Evolutionary conservation across 768 basidiomycete genomes (phyloP), one percentile per base, ranked within the genome.

Genomic region (Macrolepiota dolichaula): DNA sequence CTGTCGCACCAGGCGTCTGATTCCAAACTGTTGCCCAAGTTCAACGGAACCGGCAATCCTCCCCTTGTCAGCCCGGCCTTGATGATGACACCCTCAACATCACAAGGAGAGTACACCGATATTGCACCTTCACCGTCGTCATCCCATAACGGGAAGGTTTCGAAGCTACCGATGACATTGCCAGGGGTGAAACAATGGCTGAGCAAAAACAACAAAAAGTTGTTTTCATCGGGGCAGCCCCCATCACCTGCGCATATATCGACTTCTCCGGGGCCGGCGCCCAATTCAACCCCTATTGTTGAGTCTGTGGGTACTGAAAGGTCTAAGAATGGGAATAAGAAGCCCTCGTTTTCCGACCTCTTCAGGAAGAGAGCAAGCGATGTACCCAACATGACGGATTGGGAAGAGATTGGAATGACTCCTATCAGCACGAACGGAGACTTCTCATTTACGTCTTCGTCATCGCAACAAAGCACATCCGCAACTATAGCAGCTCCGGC

Each of bases 161-260:
- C 74, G 44, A 72, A 86, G 67, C 76, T 93, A 51, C 91, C 91
- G 1, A 90, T 84, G 71, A 91, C 84, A 19, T 78, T 89, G 19
- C 87, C 90, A 55, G 91, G 86, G 24, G 91, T 92, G 25, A 88
- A 86, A 71, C 90, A 88, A 66, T 93, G 91, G 91, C 71, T 92
- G 47, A 88, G 77, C 64, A 84, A 80, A 63, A 80, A 80, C 61
- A 85, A 85, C 50, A 85, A 85, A 71, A 86, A 82, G 69, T 74
- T 81, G 22, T 82, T 84, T 61, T 73, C 81, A 6, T 73, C 76
- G 7, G 29, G 29, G 29, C 29, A 32, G 4, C 74, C 77, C 1
- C 69, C 76, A 17, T 68, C 73, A 27, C 63, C 75, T 29, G 64
- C 71, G n/a, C 42, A 46, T 17, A 73, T 17, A 66, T 73, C 52